Evolutionary conservation across 352 stramenopile genomes (phyloP).

Genomic region (Phytophthora palmivora): DNA sequence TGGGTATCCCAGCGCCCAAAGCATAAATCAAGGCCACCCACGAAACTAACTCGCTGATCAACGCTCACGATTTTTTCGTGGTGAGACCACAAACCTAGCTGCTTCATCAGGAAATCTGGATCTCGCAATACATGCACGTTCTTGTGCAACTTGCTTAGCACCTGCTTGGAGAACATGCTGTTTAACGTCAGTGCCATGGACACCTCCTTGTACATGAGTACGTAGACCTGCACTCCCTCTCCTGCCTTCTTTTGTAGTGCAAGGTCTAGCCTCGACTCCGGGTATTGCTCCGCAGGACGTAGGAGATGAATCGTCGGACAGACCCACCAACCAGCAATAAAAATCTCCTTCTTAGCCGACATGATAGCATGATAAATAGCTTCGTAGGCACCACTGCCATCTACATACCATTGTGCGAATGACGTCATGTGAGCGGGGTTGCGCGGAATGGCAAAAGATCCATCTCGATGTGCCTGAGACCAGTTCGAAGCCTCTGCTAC

Average conservation of each 20-base stretch:
- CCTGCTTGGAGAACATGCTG: conserved; percentile 82
- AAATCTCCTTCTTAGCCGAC: conserved; percentile 85
- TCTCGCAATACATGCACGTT: conserved; percentile 92
- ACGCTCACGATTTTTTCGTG: conserved; percentile 94
- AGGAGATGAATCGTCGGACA: conserved; percentile 85
- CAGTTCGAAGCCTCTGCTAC: conserved; percentile 72
- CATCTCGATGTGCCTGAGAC: conserved; percentile 81
- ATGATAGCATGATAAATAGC: conserved; percentile 77
- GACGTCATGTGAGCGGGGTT: conserved; percentile 67
- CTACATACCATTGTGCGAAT: conserved; percentile 84
- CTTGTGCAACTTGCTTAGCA: conserved; percentile 66
- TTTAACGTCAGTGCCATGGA: conserved; percentile 85
- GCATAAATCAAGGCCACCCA: conserved; percentile 91
- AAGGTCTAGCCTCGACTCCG: conserved; percentile 72
- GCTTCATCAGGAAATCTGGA: conserved; percentile 89
- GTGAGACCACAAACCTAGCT: conserved; percentile 90
- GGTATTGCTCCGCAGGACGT: conserved; percentile 63
- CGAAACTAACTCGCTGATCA: conserved; percentile 89
- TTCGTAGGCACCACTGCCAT: conserved; percentile 77
- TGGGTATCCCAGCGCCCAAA: conserved; percentile 90
- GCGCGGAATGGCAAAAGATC: conserved; percentile 80
- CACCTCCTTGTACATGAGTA: conserved; percentile 94
- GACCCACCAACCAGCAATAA: conserved; percentile 93
- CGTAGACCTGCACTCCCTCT: conserved; percentile 89
- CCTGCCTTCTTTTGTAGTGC: conserved; percentile 75